Base-by-base conservation (phyloP, 495 filamentous ascomycete genomes). In the Neurospora sp. region DNA sequence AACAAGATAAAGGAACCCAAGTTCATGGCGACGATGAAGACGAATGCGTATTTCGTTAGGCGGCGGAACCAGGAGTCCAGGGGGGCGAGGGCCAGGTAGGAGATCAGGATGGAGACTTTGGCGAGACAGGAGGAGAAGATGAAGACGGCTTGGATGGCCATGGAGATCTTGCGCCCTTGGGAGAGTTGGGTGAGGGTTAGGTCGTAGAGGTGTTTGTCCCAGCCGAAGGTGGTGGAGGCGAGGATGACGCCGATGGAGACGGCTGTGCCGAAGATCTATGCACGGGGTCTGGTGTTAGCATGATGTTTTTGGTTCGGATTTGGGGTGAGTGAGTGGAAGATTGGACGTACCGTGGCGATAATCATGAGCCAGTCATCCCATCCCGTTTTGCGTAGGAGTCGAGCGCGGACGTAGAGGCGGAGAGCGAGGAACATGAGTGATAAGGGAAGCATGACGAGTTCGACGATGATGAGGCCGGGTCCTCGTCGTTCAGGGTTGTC, bases 21-120 rank as follows among this genome's bases (percentile, higher is more conserved):
- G 12, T 78, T 81, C 39, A 74, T 23, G 14, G 79, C 62, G 71
- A 78, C 71, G 41, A 78, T 44, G 8, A 79, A 37, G 44, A 70
- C 77, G 9, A 83, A 75, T 11, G 71, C 72, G 37, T 69, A 69
- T 18, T 77, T 77, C 2, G 80, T 81, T 16, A 79, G 72, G 38
- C 80, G 77, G 42, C 83, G 83, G 71, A 88, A 85, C 37, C 76
- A 77, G 0, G 74, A 75, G 27, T 75, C 49, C 23, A 76, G 73
- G 8, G 83, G 82, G 37, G 87, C 87, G 39, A 89, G 81, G 44
- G 85, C 84, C 12, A 87, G 78, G 76, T 88, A 89, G 75, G 84
- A 85, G 66, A 82, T 73, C 5, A 89, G 82, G 44, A 88, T 86
- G 38, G 85, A 86, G 23, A 86, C 41, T 71, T 88, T 88, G 12